phyloP scores from a whole-genome alignment of 352 stramenopile species.

The Saprolegnia parasitica region DNA sequence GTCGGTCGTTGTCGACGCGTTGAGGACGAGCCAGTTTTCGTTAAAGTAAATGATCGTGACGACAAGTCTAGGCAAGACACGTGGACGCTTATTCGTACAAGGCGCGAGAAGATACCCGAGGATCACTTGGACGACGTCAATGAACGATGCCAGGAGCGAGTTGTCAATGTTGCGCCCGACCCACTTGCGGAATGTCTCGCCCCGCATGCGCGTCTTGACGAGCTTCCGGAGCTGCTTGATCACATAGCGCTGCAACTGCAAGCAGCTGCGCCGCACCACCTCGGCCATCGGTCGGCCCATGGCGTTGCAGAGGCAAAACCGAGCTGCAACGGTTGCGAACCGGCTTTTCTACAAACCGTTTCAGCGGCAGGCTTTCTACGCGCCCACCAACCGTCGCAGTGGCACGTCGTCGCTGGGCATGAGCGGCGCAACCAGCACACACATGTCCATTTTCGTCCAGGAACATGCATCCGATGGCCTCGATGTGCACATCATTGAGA shows the following conservation, averaged over 20 bases:
- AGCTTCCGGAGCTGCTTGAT: neutral
- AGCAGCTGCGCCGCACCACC: neutral
- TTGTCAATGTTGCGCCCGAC: slow-evolving; percentile 25
- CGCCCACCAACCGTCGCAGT: neutral
- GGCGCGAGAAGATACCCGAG: slow-evolving; percentile 18
- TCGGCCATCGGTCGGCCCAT: neutral
- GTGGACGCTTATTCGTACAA: neutral
- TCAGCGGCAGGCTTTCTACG: neutral
- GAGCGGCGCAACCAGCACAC: too few relatives aligned
- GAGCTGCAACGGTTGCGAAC: neutral
- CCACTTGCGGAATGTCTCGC: slow-evolving; percentile 29
- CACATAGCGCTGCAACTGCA: neutral
- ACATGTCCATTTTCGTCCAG: too few relatives aligned
- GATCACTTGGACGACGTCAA: slow-evolving; percentile 27
- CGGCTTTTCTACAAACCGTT: neutral
- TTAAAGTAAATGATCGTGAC: slow-evolving; percentile 30
- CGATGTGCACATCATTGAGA: too few relatives aligned
- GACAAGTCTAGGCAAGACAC: slow-evolving; percentile 10
- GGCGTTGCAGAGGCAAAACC: neutral
- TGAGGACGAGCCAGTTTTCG: slow-evolving; percentile 25
- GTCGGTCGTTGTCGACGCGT: slow-evolving; percentile 12
- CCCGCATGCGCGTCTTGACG: slow-evolving; percentile 20
- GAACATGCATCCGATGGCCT: too few relatives aligned
- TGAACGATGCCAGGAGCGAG: slow-evolving; percentile 6
- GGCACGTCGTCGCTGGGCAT: too few relatives aligned